Evolutionary conservation across 768 basidiomycete genomes (phyloP), one percentile per base, ranked within the genome.

Genomic region (Panaeolus cyanescens): DNA sequence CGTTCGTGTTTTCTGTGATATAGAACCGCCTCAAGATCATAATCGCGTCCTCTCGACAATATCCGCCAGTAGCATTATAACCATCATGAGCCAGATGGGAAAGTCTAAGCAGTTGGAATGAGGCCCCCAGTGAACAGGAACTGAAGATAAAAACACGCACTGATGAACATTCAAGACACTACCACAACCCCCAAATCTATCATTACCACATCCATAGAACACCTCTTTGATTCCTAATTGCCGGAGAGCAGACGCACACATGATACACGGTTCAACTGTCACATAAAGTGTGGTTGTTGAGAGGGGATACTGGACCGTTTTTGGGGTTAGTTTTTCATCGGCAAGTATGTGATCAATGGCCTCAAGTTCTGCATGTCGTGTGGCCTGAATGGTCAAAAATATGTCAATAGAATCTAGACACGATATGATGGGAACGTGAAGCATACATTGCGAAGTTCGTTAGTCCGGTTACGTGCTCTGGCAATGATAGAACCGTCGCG

Each of bases 251-350:
- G 93, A 95, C 12, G 95, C 94, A 66, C 97, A 99, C 97, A 99
- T 99, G 72, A 99, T 95, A 75, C 97, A 99, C 0, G 96, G 97
- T 75, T 99, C 96, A 57, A 99, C 97, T 4, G 97, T 99, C 56
- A 99, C 97, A 72, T 99, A 99, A 30, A 99, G 85, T 2, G 87
- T 92, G 20, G 93, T 96, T 9, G 85, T 80, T 0, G 82, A 81
- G 17, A 99, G 83, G 5, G 93, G 92, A 61, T 92, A 86, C 42
- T 72, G 68, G 0, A 74, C 56, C n/a, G 72, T 62, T 32, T 73
- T 69, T 22, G 86, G 84, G 7, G 90, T 90, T 64, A 91, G 82
- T 15, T 68, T 57, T 57, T 76, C 75, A 70, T 90, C 83, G 0
- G 86, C 79, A 12, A 99, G 77, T 65, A 99, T 93, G 67, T 82